phyloP scores from a whole-genome alignment of 257 asterid species.

The Marsdenia floribunda region DNA sequence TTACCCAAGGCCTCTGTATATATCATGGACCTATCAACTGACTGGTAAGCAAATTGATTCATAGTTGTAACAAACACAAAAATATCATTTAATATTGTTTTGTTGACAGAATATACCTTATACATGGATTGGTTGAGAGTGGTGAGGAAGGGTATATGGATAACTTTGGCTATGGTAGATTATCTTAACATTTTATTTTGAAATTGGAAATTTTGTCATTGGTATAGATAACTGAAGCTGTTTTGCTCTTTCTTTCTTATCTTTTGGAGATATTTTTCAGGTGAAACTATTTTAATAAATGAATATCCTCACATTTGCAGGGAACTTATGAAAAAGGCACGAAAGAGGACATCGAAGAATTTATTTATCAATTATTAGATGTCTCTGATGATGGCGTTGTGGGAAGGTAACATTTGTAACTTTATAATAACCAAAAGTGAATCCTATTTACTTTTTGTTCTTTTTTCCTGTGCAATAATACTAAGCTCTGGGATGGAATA shows the following conservation, averaged over 20 bases:
- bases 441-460: neutral
- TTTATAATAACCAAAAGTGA: neutral
- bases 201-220: neutral
- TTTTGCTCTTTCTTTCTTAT: slow-evolving; percentile 1
- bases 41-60: neutral
- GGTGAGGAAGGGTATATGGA: neutral
- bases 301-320: slow-evolving; percentile 35
- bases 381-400: slow-evolving; percentile 61
- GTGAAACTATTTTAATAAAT: slow-evolving; percentile 3
- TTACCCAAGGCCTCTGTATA: neutral
- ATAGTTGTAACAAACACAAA: neutral
- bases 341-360: slow-evolving; percentile 77
- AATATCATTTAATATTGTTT: neutral
- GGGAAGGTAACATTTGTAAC: slow-evolving; percentile 46
- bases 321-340: slow-evolving; percentile 91
- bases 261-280: neutral
- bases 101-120: neutral
- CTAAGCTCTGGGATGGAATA: neutral
- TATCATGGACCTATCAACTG: neutral
- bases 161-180: neutral
- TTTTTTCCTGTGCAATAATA: neutral
- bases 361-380: slow-evolving; percentile 74
- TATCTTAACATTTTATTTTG: neutral
- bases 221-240: neutral
- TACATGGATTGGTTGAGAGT: neutral